Evolutionary conservation across 768 basidiomycete species (phyloP), one percentile per base, ranked within the genome.

Genomic region (Lactarius hatsudake): DNA sequence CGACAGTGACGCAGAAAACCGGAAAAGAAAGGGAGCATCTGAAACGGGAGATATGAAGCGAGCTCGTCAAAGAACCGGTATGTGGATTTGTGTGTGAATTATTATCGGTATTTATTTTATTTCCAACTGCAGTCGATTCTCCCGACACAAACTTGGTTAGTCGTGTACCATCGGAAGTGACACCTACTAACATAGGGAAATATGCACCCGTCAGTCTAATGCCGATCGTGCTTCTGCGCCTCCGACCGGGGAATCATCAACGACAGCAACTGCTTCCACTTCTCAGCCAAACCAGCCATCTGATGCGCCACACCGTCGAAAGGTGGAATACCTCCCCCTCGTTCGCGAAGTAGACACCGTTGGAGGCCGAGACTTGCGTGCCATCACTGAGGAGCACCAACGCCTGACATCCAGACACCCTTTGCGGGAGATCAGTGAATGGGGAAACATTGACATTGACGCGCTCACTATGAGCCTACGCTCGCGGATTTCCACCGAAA

Each of bases 381-480:
- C 78, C 13, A 78, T 96, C 63, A 86, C 90, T 61, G 79, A 81
- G 15, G 92, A 93, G 71, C 81, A 84, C 63, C 72, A 76, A 36
- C 82, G 79, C 40, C 48, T 76, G n/a, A 80, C 84, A 56, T 40
- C 59, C 79, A 83, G 61, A 84, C 90, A 54, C 81, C 84, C 7
- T 75, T 90, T 72, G 83, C 90, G 65, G 23, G 86, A 89, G 60
- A 83, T 93, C 69, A 87, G 88, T 74, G 93, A 96, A 62, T 93
- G 95, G 87, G 94, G 93, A 26, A 83, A 81, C 9, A 86, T 96
- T 59, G 96, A 98, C 72, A 87, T 98, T 65, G 95, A 97, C 73
- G 87, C 87, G n/a, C 82, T 99, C 59, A 88, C 88, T n/a, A 88
- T 99, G 89, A 91, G 92, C 36, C 79, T 99, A 48, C 90, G 95